Percentiles rank a stretch among this genome's conserved stretches.
phyloP scores from a whole-genome alignment of 2,329 filamentous ascomycete species.

The Fusarium luffae region DNA sequence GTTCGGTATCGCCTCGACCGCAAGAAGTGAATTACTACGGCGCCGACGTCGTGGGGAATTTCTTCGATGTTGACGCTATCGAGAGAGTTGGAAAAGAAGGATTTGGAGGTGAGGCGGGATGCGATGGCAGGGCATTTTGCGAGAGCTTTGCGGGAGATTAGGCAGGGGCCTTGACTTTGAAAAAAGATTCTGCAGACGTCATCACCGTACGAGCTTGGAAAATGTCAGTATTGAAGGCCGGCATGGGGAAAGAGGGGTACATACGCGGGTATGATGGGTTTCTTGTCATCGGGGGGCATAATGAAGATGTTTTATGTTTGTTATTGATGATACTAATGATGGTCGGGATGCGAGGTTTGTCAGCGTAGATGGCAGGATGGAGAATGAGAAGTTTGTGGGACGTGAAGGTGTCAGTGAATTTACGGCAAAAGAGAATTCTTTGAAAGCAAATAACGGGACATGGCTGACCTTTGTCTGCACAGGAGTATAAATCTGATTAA shows the following conservation, averaged over 20 bases:
- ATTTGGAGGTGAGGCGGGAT: not conserved
- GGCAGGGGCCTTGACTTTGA: not conserved
- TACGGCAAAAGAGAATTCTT: not conserved
- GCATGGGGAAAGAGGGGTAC: accelerated
- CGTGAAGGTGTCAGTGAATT: not conserved
- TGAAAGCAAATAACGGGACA: not conserved
- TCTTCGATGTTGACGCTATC: not conserved
- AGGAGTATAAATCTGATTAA: not conserved
- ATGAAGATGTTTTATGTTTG: not conserved
- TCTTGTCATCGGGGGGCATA: not conserved
- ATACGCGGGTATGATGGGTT: no score
- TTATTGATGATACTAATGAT: not conserved
- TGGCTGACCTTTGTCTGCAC: accelerated
- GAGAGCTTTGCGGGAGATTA: not conserved
- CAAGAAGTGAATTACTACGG: constrained; percentile 3
- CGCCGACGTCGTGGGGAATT: not conserved
- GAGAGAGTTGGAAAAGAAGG: not conserved
- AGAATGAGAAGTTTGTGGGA: not conserved
- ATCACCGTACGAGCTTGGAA: accelerated
- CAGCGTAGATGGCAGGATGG: not conserved
- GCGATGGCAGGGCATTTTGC: not conserved
- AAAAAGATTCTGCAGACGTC: not conserved
- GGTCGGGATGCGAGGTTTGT: accelerated
- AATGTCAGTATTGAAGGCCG: not conserved
- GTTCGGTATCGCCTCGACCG: not conserved